Base-by-base conservation (phyloP, 83 land plant species). In the Larix sibirica region DNA sequence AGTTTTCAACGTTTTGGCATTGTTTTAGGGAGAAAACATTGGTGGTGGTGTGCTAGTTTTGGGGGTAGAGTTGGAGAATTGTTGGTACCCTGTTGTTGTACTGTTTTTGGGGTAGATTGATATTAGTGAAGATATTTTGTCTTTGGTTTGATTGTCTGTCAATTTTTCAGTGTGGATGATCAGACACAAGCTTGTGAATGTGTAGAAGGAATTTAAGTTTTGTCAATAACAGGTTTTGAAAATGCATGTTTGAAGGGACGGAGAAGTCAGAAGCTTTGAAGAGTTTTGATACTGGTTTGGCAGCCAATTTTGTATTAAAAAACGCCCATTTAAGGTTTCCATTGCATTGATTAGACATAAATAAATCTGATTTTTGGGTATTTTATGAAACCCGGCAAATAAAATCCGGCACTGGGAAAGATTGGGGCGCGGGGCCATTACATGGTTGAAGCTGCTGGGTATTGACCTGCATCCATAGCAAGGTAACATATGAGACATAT, bases 331-430 rank as follows among this genome's bases (percentile, higher is more conserved):
- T 38, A 23, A 42, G 56, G 77, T 7, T 3, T 73, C 54, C 26
- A n/a, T 73, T 73, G 14, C 33, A 36, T 69, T 69, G 74, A 69
- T 36, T 8, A 69, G 77, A 73, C 24, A 50, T 33, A 42, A 73
- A 23, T n/a, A 21, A 10, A 5, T 18, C 21, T 36, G 44, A 14
- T 69, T 69, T 50, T 50, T 20, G 18, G 74, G 42, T 31, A 13
- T 7, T 73, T 38, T 50, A 73, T 73, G 77, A 21, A 73, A 6
- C 56, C 24, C 8, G 3, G n/a, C 50, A 21, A 42, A 18, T n/a
- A 73, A 42, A 73, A 73, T 73, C 77, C 44, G 1, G 54, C 77
- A 73, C 7, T 73, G 77, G 77, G 77, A 24, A 73, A 42, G 77
- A 73, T n/a, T 50, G 4, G 77, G 24, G 54, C 77, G n/a, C 44